Base-by-base conservation (phyloP, 805 yeast species). In the Saturnispora sanitii region DNA sequence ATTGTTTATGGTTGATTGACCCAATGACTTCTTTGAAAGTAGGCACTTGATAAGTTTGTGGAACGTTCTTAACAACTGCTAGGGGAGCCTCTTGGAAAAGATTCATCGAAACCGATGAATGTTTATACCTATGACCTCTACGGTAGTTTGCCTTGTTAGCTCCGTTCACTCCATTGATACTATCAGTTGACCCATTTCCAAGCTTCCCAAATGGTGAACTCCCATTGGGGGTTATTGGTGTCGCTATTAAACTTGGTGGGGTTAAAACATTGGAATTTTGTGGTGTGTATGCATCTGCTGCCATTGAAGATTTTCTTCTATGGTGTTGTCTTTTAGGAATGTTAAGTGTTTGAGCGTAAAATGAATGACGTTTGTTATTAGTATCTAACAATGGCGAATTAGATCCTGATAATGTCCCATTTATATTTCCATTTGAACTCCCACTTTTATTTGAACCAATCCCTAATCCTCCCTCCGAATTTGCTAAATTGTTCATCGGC, bases 81-180 rank as follows among this genome's bases (percentile, higher is more conserved):
- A 68, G 75, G 13, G 87, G 82, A 1, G 96, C 95, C 54, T 90
- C 96, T 59, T 85, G 95, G 57, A 92, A 90, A 57, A 90, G 72
- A 58, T 90, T 88, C 92, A 90, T 82, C 4, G 95, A 86, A 5
- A 90, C 95, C 7, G 96, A 87, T 3, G 96, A 87, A 60, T 90
- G 97, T 57, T 90, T 90, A 57, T 90, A 90, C 50, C 90, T 73
- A 60, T 90, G 98, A 6, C 98, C 98, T 50, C 88, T 77, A 67
- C 98, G 78, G 52, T 78, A 84, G 0, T 82, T 77, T 1, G 86
- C 75, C 52, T 65, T 27, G 27, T 25, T 25, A 8, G 27, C n/a
- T n/a, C n/a, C n/a, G n/a, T n/a, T 25, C 6, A 16, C 13, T 6
- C 6, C 16, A 12, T 27, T 27, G 30, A 27, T 11, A 16, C 16